Percentiles rank a stretch among this genome's conserved stretches.
phyloP scores from a whole-genome alignment of 2,329 filamentous ascomycete genomes.

The Ophiocordyceps robertsii region DNA sequence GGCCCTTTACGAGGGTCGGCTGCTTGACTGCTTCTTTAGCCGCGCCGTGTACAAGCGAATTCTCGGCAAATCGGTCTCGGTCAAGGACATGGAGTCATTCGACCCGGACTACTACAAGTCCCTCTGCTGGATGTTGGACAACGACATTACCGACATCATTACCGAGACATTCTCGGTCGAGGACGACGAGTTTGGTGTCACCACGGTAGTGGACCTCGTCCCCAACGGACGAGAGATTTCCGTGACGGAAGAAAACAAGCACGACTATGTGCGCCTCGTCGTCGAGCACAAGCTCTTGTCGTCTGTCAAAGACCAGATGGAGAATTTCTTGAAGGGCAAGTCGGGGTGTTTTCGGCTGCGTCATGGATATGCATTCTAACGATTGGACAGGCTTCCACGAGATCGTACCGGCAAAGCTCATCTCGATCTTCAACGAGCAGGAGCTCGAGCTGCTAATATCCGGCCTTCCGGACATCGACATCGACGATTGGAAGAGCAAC shows the following conservation, averaged over 20 bases:
- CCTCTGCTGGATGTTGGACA: slow-evolving; percentile 94
- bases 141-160: slow-evolving; percentile 96
- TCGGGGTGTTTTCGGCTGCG: slow-evolving; percentile 1
- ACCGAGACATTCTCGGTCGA: slow-evolving; percentile 93
- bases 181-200: slow-evolving; percentile 86
- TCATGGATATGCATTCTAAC: neutral
- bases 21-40: slow-evolving; percentile 98
- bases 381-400: slow-evolving; percentile 70
- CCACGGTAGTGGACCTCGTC: slow-evolving; percentile 73
- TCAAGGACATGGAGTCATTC: slow-evolving; percentile 99
- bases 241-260: slow-evolving; percentile 96
- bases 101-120: slow-evolving; percentile 99
- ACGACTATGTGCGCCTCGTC: slow-evolving; percentile 88
- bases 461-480: slow-evolving; percentile 89
- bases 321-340: slow-evolving; percentile 75
- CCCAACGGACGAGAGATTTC: slow-evolving; percentile 80
- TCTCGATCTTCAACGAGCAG: slow-evolving; percentile 97
- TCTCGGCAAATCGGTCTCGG: slow-evolving; percentile 82
- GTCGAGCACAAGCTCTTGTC: slow-evolving; percentile 88
- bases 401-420: slow-evolving; percentile 85
- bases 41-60: slow-evolving; percentile 97
- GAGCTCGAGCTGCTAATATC: slow-evolving; percentile 95
- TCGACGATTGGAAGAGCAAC: slow-evolving; percentile 98
- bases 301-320: slow-evolving; percentile 88
- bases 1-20: slow-evolving; percentile 86